Percentiles rank a stretch among this genome's conserved stretches.
These are phyloP conservation scores for Hamigera avellanea DNA, from an alignment of 495 filamentous ascomycete species.

Conservation along the genomic window DNA sequence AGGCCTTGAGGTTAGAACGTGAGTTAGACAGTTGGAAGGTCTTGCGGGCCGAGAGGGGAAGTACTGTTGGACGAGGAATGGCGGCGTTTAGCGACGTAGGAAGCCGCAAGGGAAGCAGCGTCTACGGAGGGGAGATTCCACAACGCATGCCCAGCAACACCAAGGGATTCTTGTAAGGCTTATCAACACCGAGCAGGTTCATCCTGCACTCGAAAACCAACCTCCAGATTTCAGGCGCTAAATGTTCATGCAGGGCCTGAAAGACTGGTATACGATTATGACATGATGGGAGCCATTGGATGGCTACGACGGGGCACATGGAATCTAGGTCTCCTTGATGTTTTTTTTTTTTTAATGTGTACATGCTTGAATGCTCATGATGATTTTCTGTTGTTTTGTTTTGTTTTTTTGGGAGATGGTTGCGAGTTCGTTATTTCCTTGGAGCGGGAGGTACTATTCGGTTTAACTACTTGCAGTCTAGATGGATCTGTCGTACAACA, in stretches of 20 bases:
- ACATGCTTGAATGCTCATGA: conserved; percentile 4
- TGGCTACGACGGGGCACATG: background rate
- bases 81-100: conserved; percentile 28
- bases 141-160: conserved; percentile 39
- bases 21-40: conserved; percentile 82
- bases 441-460: no score
- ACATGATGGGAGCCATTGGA: conserved; percentile 8
- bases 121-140: conserved; percentile 24
- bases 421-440: background rate
- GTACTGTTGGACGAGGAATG: conserved; percentile 20
- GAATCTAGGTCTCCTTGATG: conserved; percentile 1
- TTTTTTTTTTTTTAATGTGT: conserved; percentile 8
- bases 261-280: conserved; percentile 10
- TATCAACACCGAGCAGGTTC: conserved; percentile 9
- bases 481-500: no score
- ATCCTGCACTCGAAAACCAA: conserved; percentile 5
- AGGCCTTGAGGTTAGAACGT: conserved; percentile 66
- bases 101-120: conserved; percentile 29
- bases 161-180: conserved; percentile 34
- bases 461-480: no score
- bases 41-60: conserved; percentile 50
- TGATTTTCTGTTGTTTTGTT: conserved; percentile 1
- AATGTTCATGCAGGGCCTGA: conserved; percentile 8
- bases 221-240: conserved; percentile 6
- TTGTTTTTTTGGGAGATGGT: conserved; percentile 1